Evolutionary conservation across 768 basidiomycete species (phyloP).

Genomic region (Psilocybe azurescens): DNA sequence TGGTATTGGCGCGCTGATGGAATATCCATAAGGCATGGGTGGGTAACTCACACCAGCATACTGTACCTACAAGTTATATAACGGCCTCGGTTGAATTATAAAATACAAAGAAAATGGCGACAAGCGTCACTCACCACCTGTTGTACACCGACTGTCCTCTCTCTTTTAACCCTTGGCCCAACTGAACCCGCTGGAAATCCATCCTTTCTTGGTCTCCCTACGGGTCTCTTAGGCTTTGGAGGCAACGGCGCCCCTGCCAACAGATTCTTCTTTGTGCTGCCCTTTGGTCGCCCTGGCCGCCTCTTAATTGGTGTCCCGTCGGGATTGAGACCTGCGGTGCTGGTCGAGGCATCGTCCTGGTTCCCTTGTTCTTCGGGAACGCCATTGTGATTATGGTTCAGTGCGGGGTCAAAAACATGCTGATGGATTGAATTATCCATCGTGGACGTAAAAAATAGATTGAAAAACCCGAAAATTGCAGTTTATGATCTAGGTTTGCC

Average conservation of each 20-base stretch:
- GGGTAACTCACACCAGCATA: conserved; percentile 31
- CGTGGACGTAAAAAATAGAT: conserved; percentile 22
- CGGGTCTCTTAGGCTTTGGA: conserved; percentile 75
- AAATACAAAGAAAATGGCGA: conserved; percentile 15
- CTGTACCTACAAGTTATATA: conserved; percentile 13
- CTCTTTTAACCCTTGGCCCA: conserved; percentile 43
- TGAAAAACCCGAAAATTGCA: conserved; percentile 5
- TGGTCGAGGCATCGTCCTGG: conserved; percentile 9
- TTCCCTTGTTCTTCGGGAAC: conserved; percentile 10
- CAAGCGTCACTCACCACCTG: conserved; percentile 13
- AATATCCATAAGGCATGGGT: conserved; percentile 28
- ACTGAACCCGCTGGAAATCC: conserved; percentile 81
- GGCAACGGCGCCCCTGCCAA: conserved; percentile 37
- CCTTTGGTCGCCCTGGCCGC: conserved; percentile 78
- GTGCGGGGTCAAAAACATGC: conserved; percentile 30
- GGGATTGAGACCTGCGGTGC: conserved; percentile 19
- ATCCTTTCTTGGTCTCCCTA: conserved; percentile 82
- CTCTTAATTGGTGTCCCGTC: conserved; percentile 52
- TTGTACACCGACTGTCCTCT: conserved; percentile 20
- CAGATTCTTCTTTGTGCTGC: conserved; percentile 73
- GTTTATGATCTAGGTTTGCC: conserved; percentile 9
- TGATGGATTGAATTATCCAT: conserved; percentile 35
- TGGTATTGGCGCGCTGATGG: conserved; percentile 28
- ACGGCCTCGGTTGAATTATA: conserved; percentile 1
- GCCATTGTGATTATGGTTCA: conserved; percentile 15